Evolutionary conservation across 1,139 yeast species (phyloP).

Genomic region (Debaryomycetaceae sp.): DNA sequence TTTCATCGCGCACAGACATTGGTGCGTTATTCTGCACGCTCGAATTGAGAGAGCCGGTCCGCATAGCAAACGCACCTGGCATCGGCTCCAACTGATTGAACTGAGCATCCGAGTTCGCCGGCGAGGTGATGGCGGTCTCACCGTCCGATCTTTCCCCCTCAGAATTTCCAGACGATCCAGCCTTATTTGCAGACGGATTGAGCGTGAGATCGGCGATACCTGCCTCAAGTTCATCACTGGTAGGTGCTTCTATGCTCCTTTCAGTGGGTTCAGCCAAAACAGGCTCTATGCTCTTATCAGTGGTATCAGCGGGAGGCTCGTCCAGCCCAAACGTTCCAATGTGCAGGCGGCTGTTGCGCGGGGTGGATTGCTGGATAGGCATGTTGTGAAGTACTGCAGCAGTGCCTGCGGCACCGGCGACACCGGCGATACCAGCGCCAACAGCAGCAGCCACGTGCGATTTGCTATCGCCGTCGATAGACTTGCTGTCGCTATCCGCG

Average conservation of each 20-base stretch:
- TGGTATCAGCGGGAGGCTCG: not conserved
- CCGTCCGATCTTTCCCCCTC: constrained; percentile 19
- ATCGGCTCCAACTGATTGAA: constrained; percentile 39
- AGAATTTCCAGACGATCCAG: constrained; percentile 27
- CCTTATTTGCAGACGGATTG: constrained; percentile 7
- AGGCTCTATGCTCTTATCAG: no score
- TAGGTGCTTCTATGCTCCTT: not conserved
- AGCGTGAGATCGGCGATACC: not conserved
- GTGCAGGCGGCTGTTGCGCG: not conserved
- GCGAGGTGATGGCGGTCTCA: constrained; percentile 50
- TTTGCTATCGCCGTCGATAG: no score
- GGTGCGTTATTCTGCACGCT: constrained; percentile 91
- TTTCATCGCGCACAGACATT: constrained; percentile 73
- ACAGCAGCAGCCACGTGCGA: not conserved
- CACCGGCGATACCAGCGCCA: not conserved
- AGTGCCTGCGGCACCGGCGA: not conserved
- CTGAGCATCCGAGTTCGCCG: constrained; percentile 41
- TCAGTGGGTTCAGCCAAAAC: not conserved
- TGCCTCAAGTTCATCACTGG: not conserved
- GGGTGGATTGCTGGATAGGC: not conserved
- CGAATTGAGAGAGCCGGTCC: constrained; percentile 76
- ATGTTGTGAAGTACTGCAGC: not conserved
- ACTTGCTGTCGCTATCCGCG: not conserved
- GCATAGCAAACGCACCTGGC: constrained; percentile 37
- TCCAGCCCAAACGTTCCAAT: not conserved